A percentile compares a stretch with the other conserved stretches of the same genome.
Conservation (phyloP, 306 rosid species). For the Acacia confusa region DNA sequence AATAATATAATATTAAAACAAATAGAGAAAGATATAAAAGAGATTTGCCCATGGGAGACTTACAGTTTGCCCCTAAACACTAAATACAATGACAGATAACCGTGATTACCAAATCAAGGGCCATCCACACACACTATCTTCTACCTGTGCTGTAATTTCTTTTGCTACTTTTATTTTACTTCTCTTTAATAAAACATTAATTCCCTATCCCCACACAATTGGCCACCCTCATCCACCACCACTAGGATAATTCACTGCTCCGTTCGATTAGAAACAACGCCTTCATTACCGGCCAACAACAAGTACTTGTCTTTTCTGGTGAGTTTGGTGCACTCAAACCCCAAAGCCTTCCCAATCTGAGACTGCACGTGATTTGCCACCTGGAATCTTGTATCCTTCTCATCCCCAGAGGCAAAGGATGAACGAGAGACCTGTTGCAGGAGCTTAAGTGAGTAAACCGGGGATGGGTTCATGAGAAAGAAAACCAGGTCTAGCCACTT, state of each 20-base stretch:
- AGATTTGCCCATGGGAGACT: not conserved
- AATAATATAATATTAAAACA: not conserved
- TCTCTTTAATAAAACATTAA: not conserved
- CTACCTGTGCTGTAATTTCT: not conserved
- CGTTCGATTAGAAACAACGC: slow-evolving; percentile 31
- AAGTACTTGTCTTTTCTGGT: slow-evolving; percentile 75
- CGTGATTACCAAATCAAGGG: not conserved
- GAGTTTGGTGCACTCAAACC: slow-evolving; percentile 61
- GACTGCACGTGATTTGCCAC: slow-evolving; percentile 66
- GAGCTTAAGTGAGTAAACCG: slow-evolving; percentile 42
- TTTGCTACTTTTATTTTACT: not conserved
- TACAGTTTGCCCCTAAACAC: not conserved
- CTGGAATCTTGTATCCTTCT: slow-evolving; percentile 32
- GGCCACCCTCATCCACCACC: not conserved
- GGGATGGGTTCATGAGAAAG: slow-evolving; percentile 66
- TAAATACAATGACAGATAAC: not conserved
- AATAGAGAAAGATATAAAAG: not conserved
- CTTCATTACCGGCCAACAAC: slow-evolving; percentile 74
- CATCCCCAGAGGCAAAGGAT: not conserved
- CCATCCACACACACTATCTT: not conserved
- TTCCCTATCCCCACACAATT: not conserved
- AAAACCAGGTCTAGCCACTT: slow-evolving; percentile 75
- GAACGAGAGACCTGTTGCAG: slow-evolving; percentile 35
- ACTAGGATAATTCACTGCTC: too few species aligned
- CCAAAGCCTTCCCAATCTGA: slow-evolving; percentile 50